A percentile compares a stretch with the other conserved stretches of the same genome.
phyloP scores from a whole-genome alignment of 2,329 filamentous ascomycete species.

The Neofusicoccum umdonicola region DNA sequence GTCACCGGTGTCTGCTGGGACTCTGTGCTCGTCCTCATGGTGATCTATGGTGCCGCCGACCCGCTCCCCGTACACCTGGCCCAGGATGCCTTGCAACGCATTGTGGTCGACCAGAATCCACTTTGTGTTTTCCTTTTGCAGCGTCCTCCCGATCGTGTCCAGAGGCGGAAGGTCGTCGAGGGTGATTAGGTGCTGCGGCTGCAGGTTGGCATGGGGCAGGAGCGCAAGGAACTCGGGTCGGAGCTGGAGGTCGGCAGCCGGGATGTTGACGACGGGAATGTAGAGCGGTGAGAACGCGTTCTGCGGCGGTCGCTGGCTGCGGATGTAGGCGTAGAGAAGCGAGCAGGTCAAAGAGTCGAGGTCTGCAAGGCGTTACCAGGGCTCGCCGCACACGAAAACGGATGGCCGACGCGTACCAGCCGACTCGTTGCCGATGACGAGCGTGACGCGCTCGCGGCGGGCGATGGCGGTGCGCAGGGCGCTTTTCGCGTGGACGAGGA shows the following conservation, averaged over 20 bases:
- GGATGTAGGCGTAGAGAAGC: constrained; percentile 71
- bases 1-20: constrained; percentile 48
- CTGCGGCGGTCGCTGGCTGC: constrained; percentile 54
- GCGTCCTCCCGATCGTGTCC: constrained; percentile 45
- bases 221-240: constrained; percentile 70
- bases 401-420: constrained; percentile 35
- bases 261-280: constrained; percentile 72
- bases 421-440: constrained; percentile 56
- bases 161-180: constrained; percentile 57
- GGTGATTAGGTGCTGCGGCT: constrained; percentile 63
- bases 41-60: constrained; percentile 73
- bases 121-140: constrained; percentile 56
- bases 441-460: constrained; percentile 42
- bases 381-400: constrained; percentile 7
- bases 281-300: constrained; percentile 54
- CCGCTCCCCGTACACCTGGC: constrained; percentile 48
- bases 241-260: constrained; percentile 64
- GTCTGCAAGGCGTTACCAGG: constrained; percentile 50
- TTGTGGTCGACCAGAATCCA: constrained; percentile 85
- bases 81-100: constrained; percentile 62
- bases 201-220: constrained; percentile 59
- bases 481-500: constrained; percentile 45
- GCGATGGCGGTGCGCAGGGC: constrained; percentile 41
- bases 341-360: constrained; percentile 78
- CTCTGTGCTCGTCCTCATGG: constrained; percentile 67